A percentile compares a stretch with the other conserved stretches of the same genome.
phyloP scores from a whole-genome alignment of 164 flowering plant genomes.

The Magnolia sinica region DNA sequence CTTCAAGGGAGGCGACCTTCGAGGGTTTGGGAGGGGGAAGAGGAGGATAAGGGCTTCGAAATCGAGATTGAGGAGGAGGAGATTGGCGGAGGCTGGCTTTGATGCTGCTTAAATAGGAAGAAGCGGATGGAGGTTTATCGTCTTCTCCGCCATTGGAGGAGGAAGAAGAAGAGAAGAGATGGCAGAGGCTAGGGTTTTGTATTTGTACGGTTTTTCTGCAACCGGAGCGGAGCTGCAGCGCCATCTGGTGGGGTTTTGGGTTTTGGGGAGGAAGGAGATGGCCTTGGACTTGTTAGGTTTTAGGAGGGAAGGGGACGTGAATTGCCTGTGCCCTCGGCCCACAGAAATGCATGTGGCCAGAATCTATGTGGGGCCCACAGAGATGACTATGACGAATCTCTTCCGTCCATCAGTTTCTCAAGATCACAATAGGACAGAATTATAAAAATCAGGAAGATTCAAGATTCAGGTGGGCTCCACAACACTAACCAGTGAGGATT shows the following conservation, averaged over 20 bases:
- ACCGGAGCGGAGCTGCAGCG: constrained; percentile 15
- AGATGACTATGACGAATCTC: no score
- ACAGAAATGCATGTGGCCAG: no score
- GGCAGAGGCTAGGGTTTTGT: constrained; percentile 27
- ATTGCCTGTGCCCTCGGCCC: no score
- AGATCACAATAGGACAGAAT: no score
- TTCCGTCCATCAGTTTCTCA: no score
- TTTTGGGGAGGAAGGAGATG: background rate
- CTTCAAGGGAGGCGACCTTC: constrained; percentile 29
- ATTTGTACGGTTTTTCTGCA: background rate
- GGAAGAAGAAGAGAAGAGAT: constrained; percentile 33
- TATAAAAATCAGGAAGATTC: no score
- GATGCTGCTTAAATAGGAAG: constrained; percentile 37
- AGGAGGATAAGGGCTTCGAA: background rate
- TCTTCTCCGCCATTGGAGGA: constrained; percentile 12
- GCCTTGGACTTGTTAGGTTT: background rate
- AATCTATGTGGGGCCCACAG: no score
- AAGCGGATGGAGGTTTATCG: constrained; percentile 1
- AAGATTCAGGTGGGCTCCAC: no score
- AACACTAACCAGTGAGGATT: no score
- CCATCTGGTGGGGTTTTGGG: constrained; percentile 9
- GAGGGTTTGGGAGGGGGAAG: constrained; percentile 13
- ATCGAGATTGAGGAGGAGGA: constrained; percentile 6
- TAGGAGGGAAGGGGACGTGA: no score
- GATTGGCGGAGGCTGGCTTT: constrained; percentile 42